Base-by-base conservation (phyloP, 768 basidiomycete genomes). In the Lentinula guzmanii region DNA sequence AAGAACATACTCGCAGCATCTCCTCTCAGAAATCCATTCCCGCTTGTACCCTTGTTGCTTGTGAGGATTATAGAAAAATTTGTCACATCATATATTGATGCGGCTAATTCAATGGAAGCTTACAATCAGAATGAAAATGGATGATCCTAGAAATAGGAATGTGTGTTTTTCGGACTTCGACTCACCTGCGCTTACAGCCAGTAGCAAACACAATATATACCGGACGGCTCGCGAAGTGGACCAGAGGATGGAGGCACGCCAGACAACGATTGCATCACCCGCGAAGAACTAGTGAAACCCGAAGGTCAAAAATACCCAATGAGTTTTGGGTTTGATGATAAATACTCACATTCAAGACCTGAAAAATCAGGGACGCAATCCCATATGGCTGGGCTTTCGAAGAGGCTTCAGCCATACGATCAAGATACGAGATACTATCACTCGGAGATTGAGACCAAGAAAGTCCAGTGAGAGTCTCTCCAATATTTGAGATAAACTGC, bases 1-100 rank as follows among this genome's bases (percentile, higher is more conserved):
- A 56, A 18, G 21, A 56, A 56, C 54, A 56, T 43, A 42, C 51
- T 52, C 31, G 51, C 28, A 34, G 51, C 51, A 52, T 52, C 51
- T 33, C 51, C 51, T 13, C 33, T 52, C 10, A 39, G 13, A 21
- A 56, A 56, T 43, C 54, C 42, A 16, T 43, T 41, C 18, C 54
- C 42, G 39, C 54, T 56, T 39, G 31, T n/a, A n/a, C 54, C 42
- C 9, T 41, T 43, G 37, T 56, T 39, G 54, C 42, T 21, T 41
- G 35, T 56, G 37, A 56, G 42, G 21, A 21, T 56, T 11, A 39
- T 56, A 11, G 54, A 56, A 21, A 43, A 56, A 41, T 56, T 43
- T 5, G 54, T 41, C 35, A 56, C 35, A 8, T 41, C 54, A 13
- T 43, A 39, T 43, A 56, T 56, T 13, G 54, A 39, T 24, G 42